phyloP scores from a whole-genome alignment of 768 basidiomycete genomes.

The Scleroderma bovista region DNA sequence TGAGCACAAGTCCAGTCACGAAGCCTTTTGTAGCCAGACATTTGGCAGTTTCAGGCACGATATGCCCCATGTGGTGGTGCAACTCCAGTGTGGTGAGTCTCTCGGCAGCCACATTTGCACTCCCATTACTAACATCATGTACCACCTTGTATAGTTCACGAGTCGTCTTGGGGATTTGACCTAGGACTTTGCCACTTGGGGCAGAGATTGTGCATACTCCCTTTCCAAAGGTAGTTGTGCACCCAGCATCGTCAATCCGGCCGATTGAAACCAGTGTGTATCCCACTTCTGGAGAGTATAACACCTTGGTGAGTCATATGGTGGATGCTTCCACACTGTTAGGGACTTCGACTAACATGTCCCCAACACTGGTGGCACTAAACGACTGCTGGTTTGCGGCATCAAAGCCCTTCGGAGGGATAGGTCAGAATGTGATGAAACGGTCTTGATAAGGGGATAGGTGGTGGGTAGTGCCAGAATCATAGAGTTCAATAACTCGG shows the following conservation, averaged over 20 bases:
- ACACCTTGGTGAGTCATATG: not conserved
- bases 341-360: not conserved
- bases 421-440: not conserved
- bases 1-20: not conserved
- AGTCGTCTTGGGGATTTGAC: not conserved
- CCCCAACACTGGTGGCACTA: not conserved
- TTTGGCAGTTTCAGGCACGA: conserved; percentile 10
- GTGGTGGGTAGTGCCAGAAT: conserved; percentile 5
- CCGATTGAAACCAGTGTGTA: not conserved
- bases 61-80: conserved; percentile 28
- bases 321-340: conserved; percentile 8
- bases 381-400: not conserved
- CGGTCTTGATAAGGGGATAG: not conserved
- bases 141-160: not conserved
- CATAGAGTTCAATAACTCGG: conserved; percentile 11
- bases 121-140: not conserved
- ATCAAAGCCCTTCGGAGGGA: not conserved
- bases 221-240: not conserved
- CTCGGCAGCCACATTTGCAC: conserved; percentile 8
- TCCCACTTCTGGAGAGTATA: not conserved
- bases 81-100: conserved; percentile 17
- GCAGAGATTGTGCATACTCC: not conserved
- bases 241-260: not conserved
- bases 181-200: not conserved
- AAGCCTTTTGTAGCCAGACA: not conserved